A percentile compares a stretch with the other conserved stretches of the same genome.
phyloP scores from a whole-genome alignment of 345 rosid species.

The Gossypium mustelinum region DNA sequence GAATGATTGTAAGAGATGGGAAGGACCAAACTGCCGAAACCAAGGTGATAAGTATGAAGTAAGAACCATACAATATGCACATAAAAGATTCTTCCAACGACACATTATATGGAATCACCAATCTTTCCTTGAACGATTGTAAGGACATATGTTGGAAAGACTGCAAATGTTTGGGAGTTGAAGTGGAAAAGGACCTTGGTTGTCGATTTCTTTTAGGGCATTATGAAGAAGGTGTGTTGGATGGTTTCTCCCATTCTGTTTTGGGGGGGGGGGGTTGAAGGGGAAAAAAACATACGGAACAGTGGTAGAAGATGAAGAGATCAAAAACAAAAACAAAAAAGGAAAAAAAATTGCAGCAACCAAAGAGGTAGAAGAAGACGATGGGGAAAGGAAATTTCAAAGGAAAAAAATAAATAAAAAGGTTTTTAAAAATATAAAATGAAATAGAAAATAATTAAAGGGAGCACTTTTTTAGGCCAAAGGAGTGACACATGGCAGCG shows the following conservation, averaged over 20 bases:
- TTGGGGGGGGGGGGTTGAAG: no score
- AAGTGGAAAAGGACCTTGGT: background rate
- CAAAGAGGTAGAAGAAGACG: no score
- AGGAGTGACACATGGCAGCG: rapidly evolving
- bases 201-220: background rate
- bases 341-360: no score
- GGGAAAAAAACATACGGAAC: no score
- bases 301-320: no score
- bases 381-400: no score
- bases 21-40: background rate
- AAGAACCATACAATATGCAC: background rate
- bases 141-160: slow-evolving; percentile 6
- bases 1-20: background rate
- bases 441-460: no score
- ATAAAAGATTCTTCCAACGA: background rate
- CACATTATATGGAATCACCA: background rate
- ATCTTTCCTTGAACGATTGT: background rate
- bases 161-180: background rate
- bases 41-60: background rate
- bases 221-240: background rate
- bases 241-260: background rate
- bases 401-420: no score
- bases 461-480: no score
- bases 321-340: no score
- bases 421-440: no score